Base-by-base conservation (phyloP, 2,329 filamentous ascomycete genomes). In the Dothiorella sarmentorum region DNA sequence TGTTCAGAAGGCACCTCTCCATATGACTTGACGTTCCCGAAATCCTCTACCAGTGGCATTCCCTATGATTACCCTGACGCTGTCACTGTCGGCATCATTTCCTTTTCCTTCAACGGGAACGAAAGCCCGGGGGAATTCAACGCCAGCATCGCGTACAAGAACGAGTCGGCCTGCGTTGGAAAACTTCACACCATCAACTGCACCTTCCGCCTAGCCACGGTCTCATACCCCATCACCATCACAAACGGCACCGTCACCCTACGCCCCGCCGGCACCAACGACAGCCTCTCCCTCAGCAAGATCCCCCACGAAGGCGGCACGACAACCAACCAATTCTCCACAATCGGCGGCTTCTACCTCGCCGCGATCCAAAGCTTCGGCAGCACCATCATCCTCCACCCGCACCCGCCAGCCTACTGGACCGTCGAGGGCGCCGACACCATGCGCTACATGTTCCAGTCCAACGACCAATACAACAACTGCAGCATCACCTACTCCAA, bases 151-250 rank as follows among this genome's bases (percentile, higher is more conserved):
- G 18, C 7, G 15, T 51, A 51, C 56, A 66, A 66, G 33, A 33
- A 61, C 13, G 58, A 61, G 5, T 29, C 55, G 7, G 58, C 61
- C 9, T 66, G 63, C 27, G 52, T 43, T 31, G 64, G 63, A 24
- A 37, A 60, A 3, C 35, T 66, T 20, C 52, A 60, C 27, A 42
- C 60, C 5, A 51, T 61, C 7, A 62, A 55, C 15, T 66, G 64
- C 43, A 53, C 53, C 2, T 24, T 65, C 0, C 49, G 43, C n/a
- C 59, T 60, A 42, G 61, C 58, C 13, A 61, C 31, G 10, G 56
- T 57, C 17, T 51, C 62, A 4, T 55, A 62, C 17, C 33, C 47
- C 3, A 26, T 66, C 26, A 22, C 56, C 7, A 59, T 66, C 27
- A 42, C 51, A 3, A 64, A 66, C 29, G 56, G 60, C 15, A 63